Percentiles rank a stretch among this genome's conserved stretches.
phyloP scores from a whole-genome alignment of 2,329 filamentous ascomycete species.

The Trichoderma sp. region DNA sequence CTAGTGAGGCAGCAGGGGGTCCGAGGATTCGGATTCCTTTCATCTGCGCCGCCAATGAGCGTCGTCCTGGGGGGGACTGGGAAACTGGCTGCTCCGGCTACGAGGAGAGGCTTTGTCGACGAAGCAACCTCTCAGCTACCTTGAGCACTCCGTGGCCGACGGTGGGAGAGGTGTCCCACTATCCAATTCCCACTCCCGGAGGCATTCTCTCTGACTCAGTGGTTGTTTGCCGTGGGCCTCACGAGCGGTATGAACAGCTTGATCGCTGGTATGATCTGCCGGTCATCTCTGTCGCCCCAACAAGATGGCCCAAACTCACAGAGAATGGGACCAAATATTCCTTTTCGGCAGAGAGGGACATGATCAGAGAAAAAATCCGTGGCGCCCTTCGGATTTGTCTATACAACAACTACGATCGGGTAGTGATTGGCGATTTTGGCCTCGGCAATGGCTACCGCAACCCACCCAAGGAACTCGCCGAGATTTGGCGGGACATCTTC shows the following conservation, averaged over 20 bases:
- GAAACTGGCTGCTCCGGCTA: slow-evolving; percentile 58
- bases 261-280: slow-evolving; percentile 60
- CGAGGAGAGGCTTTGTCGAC: slow-evolving; percentile 69
- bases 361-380: slow-evolving; percentile 73
- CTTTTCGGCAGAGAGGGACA: slow-evolving; percentile 68
- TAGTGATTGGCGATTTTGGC: slow-evolving; percentile 66
- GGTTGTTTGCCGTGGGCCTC: slow-evolving; percentile 71
- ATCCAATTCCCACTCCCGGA: slow-evolving; percentile 70
- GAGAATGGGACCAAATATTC: slow-evolving; percentile 68
- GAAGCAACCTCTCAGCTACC: slow-evolving; percentile 71
- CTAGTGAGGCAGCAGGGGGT: slow-evolving; percentile 36
- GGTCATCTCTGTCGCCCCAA: slow-evolving; percentile 73
- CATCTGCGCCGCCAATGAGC: slow-evolving; percentile 75
- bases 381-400: slow-evolving; percentile 70
- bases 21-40: slow-evolving; percentile 56
- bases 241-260: slow-evolving; percentile 63
- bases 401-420: slow-evolving; percentile 56
- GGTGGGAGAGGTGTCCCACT: slow-evolving; percentile 53
- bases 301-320: slow-evolving; percentile 72
- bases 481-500: slow-evolving; percentile 66
- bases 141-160: slow-evolving; percentile 61
- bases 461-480: slow-evolving; percentile 63
- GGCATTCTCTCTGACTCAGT: slow-evolving; percentile 71
- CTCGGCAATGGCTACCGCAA: slow-evolving; percentile 65
- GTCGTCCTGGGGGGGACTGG: slow-evolving; percentile 77